These are phyloP conservation scores for Pharnaceum exiguum DNA, from an alignment of 148 eudicot species.

Conservation along the genomic window DNA sequence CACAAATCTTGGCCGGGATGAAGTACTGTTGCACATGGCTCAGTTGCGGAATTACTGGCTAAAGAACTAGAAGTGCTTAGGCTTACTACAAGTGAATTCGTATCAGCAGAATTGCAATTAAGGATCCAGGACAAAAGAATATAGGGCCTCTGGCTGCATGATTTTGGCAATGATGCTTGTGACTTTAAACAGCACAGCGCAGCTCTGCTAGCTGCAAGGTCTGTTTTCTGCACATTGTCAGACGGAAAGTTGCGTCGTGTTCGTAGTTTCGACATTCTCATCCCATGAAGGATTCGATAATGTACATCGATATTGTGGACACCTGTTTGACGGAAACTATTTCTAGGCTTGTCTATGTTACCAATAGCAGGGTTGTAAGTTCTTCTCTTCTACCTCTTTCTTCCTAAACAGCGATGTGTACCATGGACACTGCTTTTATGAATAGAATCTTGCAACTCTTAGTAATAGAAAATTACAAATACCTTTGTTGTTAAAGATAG, in stretches of 20 bases:
- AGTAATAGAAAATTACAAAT: no score
- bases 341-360: neutral
- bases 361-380: neutral
- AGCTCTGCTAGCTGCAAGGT: no score
- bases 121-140: neutral
- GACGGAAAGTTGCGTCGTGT: no score
- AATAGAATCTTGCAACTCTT: no score
- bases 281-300: neutral
- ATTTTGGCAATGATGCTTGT: no score
- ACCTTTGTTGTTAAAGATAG: no score
- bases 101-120: neutral
- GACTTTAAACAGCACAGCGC: no score
- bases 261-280: no score
- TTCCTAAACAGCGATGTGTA: no score
- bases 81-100: neutral
- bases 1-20: slow-evolving; percentile 97
- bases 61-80: slow-evolving; percentile 43
- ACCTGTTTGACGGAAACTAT: neutral
- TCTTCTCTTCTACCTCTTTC: neutral
- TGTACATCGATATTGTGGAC: neutral
- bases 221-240: no score
- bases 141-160: no score
- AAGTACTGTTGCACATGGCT: slow-evolving; percentile 89
- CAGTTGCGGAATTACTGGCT: slow-evolving; percentile 97
- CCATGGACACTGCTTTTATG: no score